phyloP scores from a whole-genome alignment of 345 rosid species.

The Hypericum androsaemum region DNA sequence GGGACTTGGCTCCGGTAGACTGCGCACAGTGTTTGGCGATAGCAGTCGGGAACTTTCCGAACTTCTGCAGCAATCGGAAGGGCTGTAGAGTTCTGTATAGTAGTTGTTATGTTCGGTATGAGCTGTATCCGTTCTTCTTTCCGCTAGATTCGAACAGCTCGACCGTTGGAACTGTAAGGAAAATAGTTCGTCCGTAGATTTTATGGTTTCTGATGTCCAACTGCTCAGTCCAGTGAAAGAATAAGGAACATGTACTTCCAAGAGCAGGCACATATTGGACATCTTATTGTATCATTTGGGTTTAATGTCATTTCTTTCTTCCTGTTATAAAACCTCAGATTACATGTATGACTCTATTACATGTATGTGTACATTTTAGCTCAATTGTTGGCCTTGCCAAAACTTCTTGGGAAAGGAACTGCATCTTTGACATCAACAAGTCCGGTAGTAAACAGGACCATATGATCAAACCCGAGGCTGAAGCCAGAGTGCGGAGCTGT shows the following conservation, averaged over 20 bases:
- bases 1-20: conserved; percentile 40
- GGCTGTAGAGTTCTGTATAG: conserved; percentile 63
- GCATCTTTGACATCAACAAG: conserved; percentile 67
- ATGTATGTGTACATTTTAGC: no score
- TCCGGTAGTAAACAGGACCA: conserved; percentile 63
- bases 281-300: no score
- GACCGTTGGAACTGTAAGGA: conserved; percentile 2
- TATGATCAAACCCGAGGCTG: conserved; percentile 53
- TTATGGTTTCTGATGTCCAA: no score
- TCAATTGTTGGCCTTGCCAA: conserved; percentile 43
- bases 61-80: conserved; percentile 35
- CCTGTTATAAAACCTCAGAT: no score
- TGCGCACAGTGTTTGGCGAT: conserved; percentile 74
- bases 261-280: no score
- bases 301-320: no score
- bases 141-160: conserved; percentile 37
- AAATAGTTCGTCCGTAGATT: background rate
- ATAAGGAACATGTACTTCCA: no score
- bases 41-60: conserved; percentile 43
- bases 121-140: conserved; percentile 73
- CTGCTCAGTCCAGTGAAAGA: no score
- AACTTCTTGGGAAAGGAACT: conserved; percentile 10
- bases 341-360: no score
- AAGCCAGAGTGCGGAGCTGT: conserved; percentile 70
- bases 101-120: conserved; percentile 65